Percentiles rank a stretch among this genome's conserved stretches.
phyloP scores from a whole-genome alignment of 2,329 filamentous ascomycete species.

The Scedosporium apiospermum region DNA sequence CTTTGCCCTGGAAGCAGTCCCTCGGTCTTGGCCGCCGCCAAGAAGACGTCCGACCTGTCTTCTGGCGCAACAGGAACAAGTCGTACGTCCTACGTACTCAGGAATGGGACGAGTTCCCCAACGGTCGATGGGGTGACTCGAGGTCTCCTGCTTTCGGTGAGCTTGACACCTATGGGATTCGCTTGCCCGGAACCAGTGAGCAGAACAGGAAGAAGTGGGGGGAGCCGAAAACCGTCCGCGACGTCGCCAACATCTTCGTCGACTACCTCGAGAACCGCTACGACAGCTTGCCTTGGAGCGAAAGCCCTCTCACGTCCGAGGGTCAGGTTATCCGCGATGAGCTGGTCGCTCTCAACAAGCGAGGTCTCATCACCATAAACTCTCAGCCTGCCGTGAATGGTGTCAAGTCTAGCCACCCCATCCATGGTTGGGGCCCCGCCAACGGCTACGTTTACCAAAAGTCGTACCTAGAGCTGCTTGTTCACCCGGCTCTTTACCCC shows the following conservation, averaged over 20 bases:
- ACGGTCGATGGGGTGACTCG: constrained; percentile 96
- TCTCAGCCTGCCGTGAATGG: constrained; percentile 93
- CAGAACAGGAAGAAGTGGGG: constrained; percentile 95
- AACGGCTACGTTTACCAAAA: constrained; percentile 99
- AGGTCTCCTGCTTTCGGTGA: constrained; percentile 94
- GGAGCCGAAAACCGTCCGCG: constrained; percentile 66
- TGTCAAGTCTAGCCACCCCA: constrained; percentile 73
- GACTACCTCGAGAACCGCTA: constrained; percentile 75
- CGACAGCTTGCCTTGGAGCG: constrained; percentile 85
- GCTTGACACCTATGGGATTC: constrained; percentile 87
- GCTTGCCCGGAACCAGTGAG: constrained; percentile 88
- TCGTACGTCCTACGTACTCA: constrained; percentile 93
- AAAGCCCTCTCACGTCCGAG: constrained; percentile 75
- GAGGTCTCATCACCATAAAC: constrained; percentile 90
- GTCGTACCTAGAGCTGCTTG: constrained; percentile 85
- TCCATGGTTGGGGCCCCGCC: constrained; percentile 88
- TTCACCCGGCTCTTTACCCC: constrained; percentile 69
- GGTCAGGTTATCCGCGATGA: constrained; percentile 68
- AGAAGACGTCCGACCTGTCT: constrained; percentile 95
- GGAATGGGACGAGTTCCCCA: constrained; percentile 98
- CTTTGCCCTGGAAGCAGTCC: constrained; percentile 94
- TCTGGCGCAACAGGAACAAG: constrained; percentile 96
- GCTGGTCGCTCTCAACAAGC: constrained; percentile 72
- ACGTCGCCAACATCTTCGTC: constrained; percentile 77
- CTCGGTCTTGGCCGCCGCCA: constrained; percentile 79